Evolutionary conservation across 257 asterid genomes (phyloP).

Genomic region (Mitragyna speciosa): DNA sequence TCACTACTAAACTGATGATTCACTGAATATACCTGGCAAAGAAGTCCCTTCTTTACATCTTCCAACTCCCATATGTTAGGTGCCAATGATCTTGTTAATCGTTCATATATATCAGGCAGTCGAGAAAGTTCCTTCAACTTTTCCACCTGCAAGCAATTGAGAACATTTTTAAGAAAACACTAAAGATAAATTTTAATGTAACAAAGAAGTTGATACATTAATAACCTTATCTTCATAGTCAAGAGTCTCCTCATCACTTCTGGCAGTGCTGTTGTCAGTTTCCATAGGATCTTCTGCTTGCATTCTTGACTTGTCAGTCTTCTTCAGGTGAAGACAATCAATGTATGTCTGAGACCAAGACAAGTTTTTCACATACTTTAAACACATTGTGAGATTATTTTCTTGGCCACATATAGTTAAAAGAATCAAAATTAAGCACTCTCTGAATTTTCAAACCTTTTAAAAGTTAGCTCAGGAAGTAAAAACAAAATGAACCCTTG

Average conservation of each 20-base stretch:
- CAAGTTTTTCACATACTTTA: conserved; percentile 14
- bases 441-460: neutral
- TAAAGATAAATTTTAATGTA: neutral
- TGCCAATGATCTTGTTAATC: conserved; percentile 87
- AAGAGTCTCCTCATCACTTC: conserved; percentile 40
- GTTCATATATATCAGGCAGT: conserved; percentile 88
- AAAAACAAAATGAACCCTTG: conserved; percentile 26
- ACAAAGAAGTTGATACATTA: neutral
- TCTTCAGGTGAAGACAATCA: conserved; percentile 92
- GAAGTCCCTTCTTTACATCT: conserved; percentile 97
- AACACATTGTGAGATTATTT: neutral
- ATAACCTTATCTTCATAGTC: conserved; percentile 57
- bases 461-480: conserved; percentile 2
- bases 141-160: conserved; percentile 56
- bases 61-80: conserved; percentile 99
- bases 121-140: conserved; percentile 71
- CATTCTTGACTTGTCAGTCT: conserved; percentile 85
- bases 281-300: conserved; percentile 72
- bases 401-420: neutral
- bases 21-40: conserved; percentile 69
- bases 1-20: neutral
- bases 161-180: conserved; percentile 14
- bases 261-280: conserved; percentile 45
- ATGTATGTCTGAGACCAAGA: conserved; percentile 75
- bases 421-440: neutral